These are phyloP conservation scores for Botrytis elliptica DNA, from an alignment of 2,329 filamentous ascomycete species.

Conservation along the genomic window DNA sequence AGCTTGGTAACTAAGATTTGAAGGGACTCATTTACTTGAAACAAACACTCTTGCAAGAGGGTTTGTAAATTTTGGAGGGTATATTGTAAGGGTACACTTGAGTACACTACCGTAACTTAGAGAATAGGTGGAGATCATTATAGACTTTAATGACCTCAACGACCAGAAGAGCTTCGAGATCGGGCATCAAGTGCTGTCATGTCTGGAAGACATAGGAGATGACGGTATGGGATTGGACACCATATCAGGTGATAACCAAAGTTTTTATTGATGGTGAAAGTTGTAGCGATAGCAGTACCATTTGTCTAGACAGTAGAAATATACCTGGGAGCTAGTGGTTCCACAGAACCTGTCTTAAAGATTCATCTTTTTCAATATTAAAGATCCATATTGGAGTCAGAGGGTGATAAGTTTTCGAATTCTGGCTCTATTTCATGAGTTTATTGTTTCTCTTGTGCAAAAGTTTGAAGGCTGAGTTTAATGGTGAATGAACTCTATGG, in stretches of 20 bases:
- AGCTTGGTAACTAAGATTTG: neutral
- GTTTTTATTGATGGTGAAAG: neutral
- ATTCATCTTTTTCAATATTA: neutral
- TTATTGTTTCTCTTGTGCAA: neutral
- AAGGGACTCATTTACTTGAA: neutral
- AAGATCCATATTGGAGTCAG: neutral
- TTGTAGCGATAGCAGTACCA: neutral
- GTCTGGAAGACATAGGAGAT: neutral
- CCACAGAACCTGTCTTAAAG: accelerated
- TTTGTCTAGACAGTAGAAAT: neutral
- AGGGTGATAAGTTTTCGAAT: accelerated
- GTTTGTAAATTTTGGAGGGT: neutral
- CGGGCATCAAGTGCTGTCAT: neutral
- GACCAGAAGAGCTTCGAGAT: no score
- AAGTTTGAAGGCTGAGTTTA: neutral
- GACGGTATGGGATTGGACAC: neutral
- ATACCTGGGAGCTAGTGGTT: neutral
- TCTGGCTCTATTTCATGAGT: neutral
- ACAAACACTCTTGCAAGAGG: no score
- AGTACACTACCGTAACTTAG: neutral
- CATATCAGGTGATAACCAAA: accelerated
- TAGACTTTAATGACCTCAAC: neutral
- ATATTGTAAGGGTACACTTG: neutral
- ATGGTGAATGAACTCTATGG: neutral
- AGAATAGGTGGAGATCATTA: neutral